Conservation (phyloP, 2,329 filamentous ascomycete genomes). For the Pezizomycotina sp. region DNA sequence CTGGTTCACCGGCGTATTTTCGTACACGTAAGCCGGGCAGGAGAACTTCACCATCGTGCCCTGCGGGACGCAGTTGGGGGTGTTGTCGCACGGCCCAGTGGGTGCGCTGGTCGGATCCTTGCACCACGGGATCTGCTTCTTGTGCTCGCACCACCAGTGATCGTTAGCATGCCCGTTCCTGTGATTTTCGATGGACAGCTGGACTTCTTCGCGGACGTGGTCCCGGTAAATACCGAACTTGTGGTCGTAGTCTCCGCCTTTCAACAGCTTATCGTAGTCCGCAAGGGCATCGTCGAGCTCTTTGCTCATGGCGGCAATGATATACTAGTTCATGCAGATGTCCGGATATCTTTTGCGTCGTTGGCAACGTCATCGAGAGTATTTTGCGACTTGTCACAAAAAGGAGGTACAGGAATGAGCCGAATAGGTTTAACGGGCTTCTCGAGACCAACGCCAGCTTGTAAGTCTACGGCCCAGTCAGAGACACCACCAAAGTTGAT, state of each 20-base stretch:
- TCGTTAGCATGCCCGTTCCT: neutral
- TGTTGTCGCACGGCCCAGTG: neutral
- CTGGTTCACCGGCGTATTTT: no score
- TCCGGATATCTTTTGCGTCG: constrained; percentile 5
- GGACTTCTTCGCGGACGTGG: neutral
- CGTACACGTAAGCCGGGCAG: no score
- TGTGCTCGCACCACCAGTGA: constrained; percentile 1
- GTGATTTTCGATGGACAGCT: constrained; percentile 2
- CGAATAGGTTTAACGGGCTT: neutral
- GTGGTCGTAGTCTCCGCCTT: constrained; percentile 1
- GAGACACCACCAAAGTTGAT: constrained; percentile 6
- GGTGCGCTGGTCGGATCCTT: neutral
- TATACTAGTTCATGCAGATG: constrained; percentile 5
- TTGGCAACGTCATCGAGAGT: constrained; percentile 3
- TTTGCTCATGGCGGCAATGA: constrained; percentile 2
- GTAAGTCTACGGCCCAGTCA: constrained; percentile 10
- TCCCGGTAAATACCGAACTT: constrained; percentile 2
- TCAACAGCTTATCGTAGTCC: neutral
- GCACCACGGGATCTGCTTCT: neutral
- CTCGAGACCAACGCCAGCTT: constrained; percentile 2
- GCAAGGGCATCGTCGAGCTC: neutral
- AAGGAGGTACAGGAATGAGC: neutral
- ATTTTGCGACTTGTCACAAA: constrained; percentile 1
- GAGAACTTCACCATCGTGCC: no score
- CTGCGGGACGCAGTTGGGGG: constrained; percentile 2